Base-by-base conservation (phyloP, 2,329 filamentous ascomycete species). In the Xylariaceae sp. region DNA sequence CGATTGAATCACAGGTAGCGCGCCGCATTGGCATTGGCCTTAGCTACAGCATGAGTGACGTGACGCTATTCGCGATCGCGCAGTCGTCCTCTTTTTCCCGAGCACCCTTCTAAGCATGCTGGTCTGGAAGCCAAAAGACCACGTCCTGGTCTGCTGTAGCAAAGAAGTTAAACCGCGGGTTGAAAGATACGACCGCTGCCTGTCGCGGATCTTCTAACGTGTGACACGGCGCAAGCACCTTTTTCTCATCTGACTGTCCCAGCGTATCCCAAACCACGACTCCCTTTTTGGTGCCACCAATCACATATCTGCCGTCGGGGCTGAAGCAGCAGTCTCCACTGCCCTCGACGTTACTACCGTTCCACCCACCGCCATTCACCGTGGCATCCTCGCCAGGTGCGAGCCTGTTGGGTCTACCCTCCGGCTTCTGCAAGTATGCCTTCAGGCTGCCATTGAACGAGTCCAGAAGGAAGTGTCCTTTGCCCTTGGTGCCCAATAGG, bases 401-500 rank as follows among this genome's bases (percentile, higher is more conserved):
- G 2, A 78, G 65, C 11, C 81, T 72, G 12, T 72, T 71, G 4
- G 77, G 75, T 42, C 58, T 56, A 7, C 71, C 83, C 67, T 69
- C 76, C 56, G 69, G 81, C 68, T 73, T 83, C 65, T 62, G 81
- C 49, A 91, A 76, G 65, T 87, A 90, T 10, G 88, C 85, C 62
- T 86, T 89, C 18, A 97, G 69, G 6, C 77, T 78, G 36, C 92
- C 94, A 39, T 89, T 84, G 65, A 96, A 97, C 1, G 92, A 89
- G 66, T 99, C 94, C n/a, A 99, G 75, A 2, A 99, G 73, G 63
- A 94, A 95, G 68, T 99, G 94, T 0, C 90, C 90, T 45, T 79
- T 79, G 6, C 88, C 89, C 43, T 86, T 89, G 2, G 92, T 97
- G 12, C 88, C 89, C 15, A 99, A 69, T 5, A 99, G 77, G 42